These are phyloP conservation scores for Tolypocladium cylindrosporum DNA, from an alignment of 2,329 filamentous ascomycete species.

Conservation along the genomic window DNA sequence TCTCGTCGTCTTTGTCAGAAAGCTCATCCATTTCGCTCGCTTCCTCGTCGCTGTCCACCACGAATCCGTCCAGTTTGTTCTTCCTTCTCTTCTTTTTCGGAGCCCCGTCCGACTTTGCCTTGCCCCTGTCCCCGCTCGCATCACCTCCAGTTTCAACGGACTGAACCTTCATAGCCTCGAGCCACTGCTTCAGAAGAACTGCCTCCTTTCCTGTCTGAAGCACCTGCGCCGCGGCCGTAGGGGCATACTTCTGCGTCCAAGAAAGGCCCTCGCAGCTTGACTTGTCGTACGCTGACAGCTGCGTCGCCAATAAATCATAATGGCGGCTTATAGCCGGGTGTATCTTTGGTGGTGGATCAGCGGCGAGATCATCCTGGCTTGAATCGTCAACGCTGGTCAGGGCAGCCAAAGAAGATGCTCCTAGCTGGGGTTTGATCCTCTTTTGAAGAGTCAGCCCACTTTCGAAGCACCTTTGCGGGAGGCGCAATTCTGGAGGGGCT, in stretches of 20 bases:
- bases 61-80: constrained; percentile 69
- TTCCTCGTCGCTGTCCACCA: constrained; percentile 72
- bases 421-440: constrained; percentile 36
- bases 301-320: constrained; percentile 47
- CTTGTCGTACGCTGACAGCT: constrained; percentile 70
- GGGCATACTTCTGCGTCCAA: constrained; percentile 84
- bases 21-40: constrained; percentile 58
- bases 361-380: constrained; percentile 25
- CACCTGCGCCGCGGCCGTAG: constrained; percentile 56
- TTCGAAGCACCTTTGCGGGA: constrained; percentile 47
- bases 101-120: constrained; percentile 15
- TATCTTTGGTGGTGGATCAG: constrained; percentile 9
- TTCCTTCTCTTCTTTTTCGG: constrained; percentile 57
- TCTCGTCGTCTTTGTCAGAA: constrained; percentile 51
- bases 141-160: constrained; percentile 57
- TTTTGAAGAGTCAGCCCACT: constrained; percentile 43
- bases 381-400: constrained; percentile 8
- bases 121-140: constrained; percentile 15
- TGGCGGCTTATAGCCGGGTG: constrained; percentile 53
- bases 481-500: constrained; percentile 37
- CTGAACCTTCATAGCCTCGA: constrained; percentile 64
- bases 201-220: constrained; percentile 67
- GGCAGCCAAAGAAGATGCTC: constrained; percentile 12
- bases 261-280: constrained; percentile 61
- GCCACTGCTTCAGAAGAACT: constrained; percentile 67